Conservation (phyloP, 2,329 filamentous ascomycete species). For the Madurella mycetomatis region DNA sequence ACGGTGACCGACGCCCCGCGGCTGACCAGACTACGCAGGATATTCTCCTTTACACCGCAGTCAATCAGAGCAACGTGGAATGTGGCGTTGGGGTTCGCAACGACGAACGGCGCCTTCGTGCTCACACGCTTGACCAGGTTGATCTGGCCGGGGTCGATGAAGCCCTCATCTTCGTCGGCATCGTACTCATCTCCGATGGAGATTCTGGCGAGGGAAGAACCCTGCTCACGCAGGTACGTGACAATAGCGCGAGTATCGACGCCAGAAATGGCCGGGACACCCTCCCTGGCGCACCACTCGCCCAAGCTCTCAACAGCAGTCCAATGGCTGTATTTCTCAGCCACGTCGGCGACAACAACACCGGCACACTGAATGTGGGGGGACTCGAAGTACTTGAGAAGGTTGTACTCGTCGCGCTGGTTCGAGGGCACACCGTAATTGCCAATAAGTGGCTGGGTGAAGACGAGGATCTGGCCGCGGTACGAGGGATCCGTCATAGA, state of each 20-base stretch:
- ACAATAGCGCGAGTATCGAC: conserved; percentile 97
- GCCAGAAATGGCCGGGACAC: conserved; percentile 91
- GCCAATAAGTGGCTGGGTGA: conserved; percentile 95
- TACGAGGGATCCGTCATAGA: conserved; percentile 86
- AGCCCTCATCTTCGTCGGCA: conserved; percentile 95
- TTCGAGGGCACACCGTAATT: conserved; percentile 96
- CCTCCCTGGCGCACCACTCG: conserved; percentile 94
- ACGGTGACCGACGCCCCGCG: conserved; percentile 89
- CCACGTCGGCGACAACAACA: conserved; percentile 92
- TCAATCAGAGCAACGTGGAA: conserved; percentile 93
- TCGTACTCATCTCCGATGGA: conserved; percentile 97
- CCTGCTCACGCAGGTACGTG: conserved; percentile 90
- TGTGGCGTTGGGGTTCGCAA: conserved; percentile 75
- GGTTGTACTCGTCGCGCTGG: conserved; percentile 78
- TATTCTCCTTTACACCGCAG: conserved; percentile 99
- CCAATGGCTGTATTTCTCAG: conserved; percentile 95
- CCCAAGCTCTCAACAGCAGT: conserved; percentile 91
- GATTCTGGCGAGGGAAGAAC: conserved; percentile 91
- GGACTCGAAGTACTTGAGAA: conserved; percentile 97
- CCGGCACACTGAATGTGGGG: conserved; percentile 95
- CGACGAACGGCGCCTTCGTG: conserved; percentile 97
- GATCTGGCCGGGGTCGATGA: conserved; percentile 90
- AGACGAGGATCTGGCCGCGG: conserved; percentile 93
- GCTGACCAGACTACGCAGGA: conserved; percentile 86
- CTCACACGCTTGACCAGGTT: conserved; percentile 94